phyloP scores from a whole-genome alignment of 352 stramenopile genomes.

The Phytophthora niederhauseri region DNA sequence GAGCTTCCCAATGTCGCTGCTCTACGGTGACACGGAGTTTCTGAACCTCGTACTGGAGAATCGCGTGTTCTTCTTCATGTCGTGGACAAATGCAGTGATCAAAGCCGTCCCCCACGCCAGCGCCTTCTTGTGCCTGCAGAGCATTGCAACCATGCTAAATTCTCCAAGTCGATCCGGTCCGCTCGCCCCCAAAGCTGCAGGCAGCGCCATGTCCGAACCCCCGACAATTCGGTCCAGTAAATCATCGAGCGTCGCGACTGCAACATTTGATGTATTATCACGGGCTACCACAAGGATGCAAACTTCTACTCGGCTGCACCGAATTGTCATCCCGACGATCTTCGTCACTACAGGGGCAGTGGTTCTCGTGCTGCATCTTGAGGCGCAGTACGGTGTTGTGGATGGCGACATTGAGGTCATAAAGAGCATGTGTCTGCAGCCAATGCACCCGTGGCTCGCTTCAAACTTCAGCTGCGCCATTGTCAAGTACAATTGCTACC shows the following conservation, averaged over 20 bases:
- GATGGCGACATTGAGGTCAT: not conserved
- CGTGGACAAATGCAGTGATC: not conserved
- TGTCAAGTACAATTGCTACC: slow-evolving; percentile 44
- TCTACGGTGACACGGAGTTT: not conserved
- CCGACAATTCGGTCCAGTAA: not conserved
- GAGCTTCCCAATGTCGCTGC: slow-evolving; percentile 29
- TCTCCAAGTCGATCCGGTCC: not conserved
- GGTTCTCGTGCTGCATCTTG: slow-evolving; percentile 8
- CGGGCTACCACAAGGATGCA: not conserved
- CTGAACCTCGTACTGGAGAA: not conserved
- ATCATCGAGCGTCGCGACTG: not conserved
- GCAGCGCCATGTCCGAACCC: not conserved
- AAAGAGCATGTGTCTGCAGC: slow-evolving; percentile 30
- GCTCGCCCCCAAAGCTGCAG: not conserved
- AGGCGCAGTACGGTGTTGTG: not conserved
- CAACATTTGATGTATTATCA: not conserved
- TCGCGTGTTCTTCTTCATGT: not conserved
- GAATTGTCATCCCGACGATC: slow-evolving; percentile 13
- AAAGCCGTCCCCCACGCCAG: not conserved
- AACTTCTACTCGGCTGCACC: slow-evolving; percentile 7
- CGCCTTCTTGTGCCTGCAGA: slow-evolving; percentile 1
- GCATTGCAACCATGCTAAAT: not conserved
- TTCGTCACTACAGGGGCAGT: slow-evolving; percentile 5
- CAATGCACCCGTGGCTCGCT: slow-evolving; percentile 45
- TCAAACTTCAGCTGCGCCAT: slow-evolving; percentile 43